Base-by-base conservation (phyloP, 192 early-diverging fungal species). In the Coemansia sp. region DNA sequence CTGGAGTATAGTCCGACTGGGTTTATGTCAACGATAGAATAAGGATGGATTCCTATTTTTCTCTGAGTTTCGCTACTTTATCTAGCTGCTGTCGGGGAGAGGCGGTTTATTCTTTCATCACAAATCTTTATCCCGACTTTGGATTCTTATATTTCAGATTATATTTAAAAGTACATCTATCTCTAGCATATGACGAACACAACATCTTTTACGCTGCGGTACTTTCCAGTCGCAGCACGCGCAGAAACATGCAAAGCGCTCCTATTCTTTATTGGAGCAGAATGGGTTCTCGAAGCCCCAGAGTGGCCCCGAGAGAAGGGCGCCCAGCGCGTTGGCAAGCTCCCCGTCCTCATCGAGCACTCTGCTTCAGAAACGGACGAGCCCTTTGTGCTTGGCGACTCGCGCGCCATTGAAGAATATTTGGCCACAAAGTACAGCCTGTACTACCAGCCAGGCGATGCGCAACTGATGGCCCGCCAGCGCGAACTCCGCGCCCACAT, bases 321-420 rank as follows among this genome's bases (percentile, higher is more conserved):
- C n/a, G 45, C 71, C 13, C 64, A 79, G 40, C 85, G 85, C 14
- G 67, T 81, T 16, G 86, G 85, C 8, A 75, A 84, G 67, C 60
- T 87, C 7, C 86, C 85, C 11, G 75, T 84, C 4, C 70, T 87
- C n/a, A 68, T 77, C 8, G 84, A 86, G 54, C 79, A 59, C 25
- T 57, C 63, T 14, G 43, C 61, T 9, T 37, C 19, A 4, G 65
- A 60, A 56, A 64, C 78, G 13, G 68, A 70, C 16, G 59, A 64
- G 9, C 25, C 51, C 16, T 70, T 84, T 58, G 39, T 71, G 3
- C 61, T 88, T 0, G 67, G 79, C 39, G 84, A 88, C 14, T 63
- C 81, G 0, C 50, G 61, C 4, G 76, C 82, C 0, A 87, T 87
- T 45, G 83, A 83, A 42, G 72, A 84, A 10, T 86, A 85, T 46